Evolutionary conservation across 1,139 yeast species (phyloP).

Genomic region (Yamadazyma oceani): DNA sequence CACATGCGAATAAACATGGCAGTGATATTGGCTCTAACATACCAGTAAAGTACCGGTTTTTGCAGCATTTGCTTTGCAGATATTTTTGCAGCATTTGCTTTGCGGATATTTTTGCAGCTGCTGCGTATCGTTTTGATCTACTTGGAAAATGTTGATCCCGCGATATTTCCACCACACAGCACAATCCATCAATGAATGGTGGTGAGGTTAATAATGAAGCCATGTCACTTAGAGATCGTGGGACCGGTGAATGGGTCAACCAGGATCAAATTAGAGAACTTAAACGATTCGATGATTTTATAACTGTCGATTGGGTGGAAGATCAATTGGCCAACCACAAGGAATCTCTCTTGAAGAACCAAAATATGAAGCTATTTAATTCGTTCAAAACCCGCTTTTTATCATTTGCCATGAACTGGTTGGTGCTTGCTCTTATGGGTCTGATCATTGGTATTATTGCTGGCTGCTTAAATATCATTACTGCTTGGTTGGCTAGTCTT

Average conservation of each 20-base stretch:
- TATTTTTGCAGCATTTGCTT: too few relatives aligned
- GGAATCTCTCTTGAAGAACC: conserved; percentile 26
- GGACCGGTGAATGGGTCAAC: conserved; percentile 40
- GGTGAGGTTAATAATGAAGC: background rate
- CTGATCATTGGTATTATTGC: conserved; percentile 78
- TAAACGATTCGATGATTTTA: conserved; percentile 56
- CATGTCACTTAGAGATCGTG: conserved; percentile 22
- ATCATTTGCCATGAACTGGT: conserved; percentile 67
- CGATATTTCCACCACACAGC: too few relatives aligned
- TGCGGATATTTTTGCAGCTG: too few relatives aligned
- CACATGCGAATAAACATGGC: too few relatives aligned
- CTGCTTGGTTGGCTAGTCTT: conserved; percentile 83
- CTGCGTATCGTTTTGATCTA: too few relatives aligned
- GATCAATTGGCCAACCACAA: conserved; percentile 66
- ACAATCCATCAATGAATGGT: too few relatives aligned
- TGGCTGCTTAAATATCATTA: conserved; percentile 72
- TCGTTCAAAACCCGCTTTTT: conserved; percentile 29
- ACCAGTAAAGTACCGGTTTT: too few relatives aligned
- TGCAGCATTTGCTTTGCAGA: too few relatives aligned
- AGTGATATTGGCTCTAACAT: too few relatives aligned
- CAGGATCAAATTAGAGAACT: conserved; percentile 38
- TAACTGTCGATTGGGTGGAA: conserved; percentile 82
- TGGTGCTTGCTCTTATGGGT: conserved; percentile 75
- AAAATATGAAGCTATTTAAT: conserved; percentile 15
- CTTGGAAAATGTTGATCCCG: too few relatives aligned